Base-by-base conservation (phyloP, 1,284 basidiomycete species). In the Pseudozyma pruni region DNA sequence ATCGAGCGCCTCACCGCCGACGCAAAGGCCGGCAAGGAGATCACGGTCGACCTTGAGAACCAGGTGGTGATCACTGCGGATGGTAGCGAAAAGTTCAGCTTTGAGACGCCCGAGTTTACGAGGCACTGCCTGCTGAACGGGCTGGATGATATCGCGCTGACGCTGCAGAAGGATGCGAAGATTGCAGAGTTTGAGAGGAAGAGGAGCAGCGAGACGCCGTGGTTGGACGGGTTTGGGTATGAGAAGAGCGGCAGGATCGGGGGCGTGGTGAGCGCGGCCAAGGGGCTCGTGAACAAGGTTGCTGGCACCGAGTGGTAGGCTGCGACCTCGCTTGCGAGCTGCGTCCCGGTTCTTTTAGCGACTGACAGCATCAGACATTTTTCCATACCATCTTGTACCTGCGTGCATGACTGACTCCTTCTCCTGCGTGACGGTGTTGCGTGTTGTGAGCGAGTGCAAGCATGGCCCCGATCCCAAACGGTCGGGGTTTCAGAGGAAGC, bases 131-230 rank as follows among this genome's bases (percentile, higher is more conserved):
- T 81, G 31, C 52, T 81, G 27, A 72, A 81, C 25, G 79, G 78
- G 3, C 59, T 80, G 1, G 79, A 81, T 45, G 79, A 81, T 51
- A 80, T 81, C 39, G 74, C 66, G 22, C 68, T 80, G n/a, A 79
- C 78, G 10, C 55, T 81, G 42, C 70, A 74, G 38, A 72, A 80
- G 48, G 76, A 77, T 37, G 58, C 56, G 3, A 22, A 59, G 27
- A 81, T 81, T 25, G 34, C 50, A 1, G 52, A 23, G 5, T 81
- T 79, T 35, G 79, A 81, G 54, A 16, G 40, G 39, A 52, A 53
- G 44, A 56, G 79, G n/a, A 50, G 43, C 14, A n/a, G 19, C 11
- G 38, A 61, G 20, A 81, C 78, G 27, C 79, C 79, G 10, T 81
- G 79, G 79, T 58, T 80, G 14, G 76, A 74, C 40, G 76, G 76